phyloP scores from a whole-genome alignment of 1,139 yeast species.

The Yarrowia galli region DNA sequence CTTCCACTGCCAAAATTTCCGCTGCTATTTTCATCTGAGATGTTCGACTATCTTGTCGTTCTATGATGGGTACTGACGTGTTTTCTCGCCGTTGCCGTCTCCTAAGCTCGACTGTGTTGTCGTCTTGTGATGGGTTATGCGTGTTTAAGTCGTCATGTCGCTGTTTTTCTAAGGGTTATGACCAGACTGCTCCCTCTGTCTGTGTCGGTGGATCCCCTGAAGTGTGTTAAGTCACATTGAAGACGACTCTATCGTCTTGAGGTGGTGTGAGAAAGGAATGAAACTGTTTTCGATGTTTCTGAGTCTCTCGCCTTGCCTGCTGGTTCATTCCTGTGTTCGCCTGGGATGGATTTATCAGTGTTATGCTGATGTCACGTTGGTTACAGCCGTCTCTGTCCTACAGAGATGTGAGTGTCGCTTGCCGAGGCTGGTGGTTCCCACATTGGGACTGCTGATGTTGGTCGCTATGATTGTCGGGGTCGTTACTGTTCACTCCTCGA shows the following conservation, averaged over 20 bases:
- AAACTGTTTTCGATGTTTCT: not conserved
- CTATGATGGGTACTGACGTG: not conserved
- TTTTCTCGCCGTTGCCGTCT: not conserved
- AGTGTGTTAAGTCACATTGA: not conserved
- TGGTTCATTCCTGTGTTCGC: not conserved
- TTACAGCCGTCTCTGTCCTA: not conserved
- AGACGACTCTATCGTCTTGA: conserved; percentile 1
- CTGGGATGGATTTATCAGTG: not conserved
- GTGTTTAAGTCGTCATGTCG: not conserved
- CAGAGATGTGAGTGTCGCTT: not conserved
- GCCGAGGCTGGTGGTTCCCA: not conserved
- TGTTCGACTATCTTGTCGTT: not conserved
- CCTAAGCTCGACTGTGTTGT: not conserved
- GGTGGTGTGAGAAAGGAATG: conserved; percentile 5
- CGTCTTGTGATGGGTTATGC: not conserved
- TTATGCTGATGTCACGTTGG: conserved; percentile 1
- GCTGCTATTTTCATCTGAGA: not conserved
- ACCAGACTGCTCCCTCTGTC: conserved; percentile 1
- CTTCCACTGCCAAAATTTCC: conserved; percentile 1
- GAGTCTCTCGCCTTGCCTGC: not conserved
- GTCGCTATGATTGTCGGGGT: not conserved
- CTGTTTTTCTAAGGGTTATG: not conserved
- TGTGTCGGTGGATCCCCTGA: conserved; percentile 3
- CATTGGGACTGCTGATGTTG: not conserved
- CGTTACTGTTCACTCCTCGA: not conserved